Conservation (phyloP, 768 basidiomycete species). For the Cystobasidium onofrii region DNA sequence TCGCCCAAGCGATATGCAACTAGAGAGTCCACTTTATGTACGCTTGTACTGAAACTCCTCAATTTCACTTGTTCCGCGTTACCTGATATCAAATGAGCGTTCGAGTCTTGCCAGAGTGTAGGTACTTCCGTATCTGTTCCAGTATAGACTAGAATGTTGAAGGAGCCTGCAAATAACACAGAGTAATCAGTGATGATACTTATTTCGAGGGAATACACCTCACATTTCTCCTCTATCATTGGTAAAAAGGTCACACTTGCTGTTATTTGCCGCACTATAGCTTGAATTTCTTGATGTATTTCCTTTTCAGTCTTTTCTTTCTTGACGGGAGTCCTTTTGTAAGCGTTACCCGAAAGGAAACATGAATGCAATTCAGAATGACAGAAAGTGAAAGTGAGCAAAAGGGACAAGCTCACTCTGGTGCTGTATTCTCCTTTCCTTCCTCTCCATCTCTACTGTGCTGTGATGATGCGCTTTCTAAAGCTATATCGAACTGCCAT, state of each 20-base stretch:
- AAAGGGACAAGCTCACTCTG: slow-evolving; percentile 2
- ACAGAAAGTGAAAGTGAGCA: no score
- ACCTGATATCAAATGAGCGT: slow-evolving; percentile 41
- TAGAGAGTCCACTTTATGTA: slow-evolving; percentile 96
- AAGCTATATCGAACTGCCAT: slow-evolving; percentile 95
- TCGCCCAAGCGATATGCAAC: slow-evolving; percentile 67
- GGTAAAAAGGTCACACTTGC: slow-evolving; percentile 94
- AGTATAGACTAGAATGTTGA: slow-evolving; percentile 96
- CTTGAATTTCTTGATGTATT: slow-evolving; percentile 93
- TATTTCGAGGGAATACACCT: slow-evolving; percentile 41
- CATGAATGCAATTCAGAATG: no score
- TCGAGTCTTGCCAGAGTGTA: slow-evolving; percentile 89
- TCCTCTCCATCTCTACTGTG: slow-evolving; percentile 37
- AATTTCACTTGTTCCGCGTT: slow-evolving; percentile 58
- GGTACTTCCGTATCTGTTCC: slow-evolving; percentile 84
- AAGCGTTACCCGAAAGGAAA: no score
- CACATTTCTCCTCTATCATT: slow-evolving; percentile 69
- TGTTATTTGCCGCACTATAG: slow-evolving; percentile 96
- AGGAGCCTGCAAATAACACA: no score
- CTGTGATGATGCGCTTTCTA: slow-evolving; percentile 60
- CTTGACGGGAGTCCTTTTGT: slow-evolving; percentile 33
- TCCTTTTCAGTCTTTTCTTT: slow-evolving; percentile 54
- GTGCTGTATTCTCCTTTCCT: slow-evolving; percentile 51
- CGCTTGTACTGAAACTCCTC: slow-evolving; percentile 88
- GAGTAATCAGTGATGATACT: no score